phyloP scores from a whole-genome alignment of 495 filamentous ascomycete genomes.

The Lasiosphaeris hirsuta region DNA sequence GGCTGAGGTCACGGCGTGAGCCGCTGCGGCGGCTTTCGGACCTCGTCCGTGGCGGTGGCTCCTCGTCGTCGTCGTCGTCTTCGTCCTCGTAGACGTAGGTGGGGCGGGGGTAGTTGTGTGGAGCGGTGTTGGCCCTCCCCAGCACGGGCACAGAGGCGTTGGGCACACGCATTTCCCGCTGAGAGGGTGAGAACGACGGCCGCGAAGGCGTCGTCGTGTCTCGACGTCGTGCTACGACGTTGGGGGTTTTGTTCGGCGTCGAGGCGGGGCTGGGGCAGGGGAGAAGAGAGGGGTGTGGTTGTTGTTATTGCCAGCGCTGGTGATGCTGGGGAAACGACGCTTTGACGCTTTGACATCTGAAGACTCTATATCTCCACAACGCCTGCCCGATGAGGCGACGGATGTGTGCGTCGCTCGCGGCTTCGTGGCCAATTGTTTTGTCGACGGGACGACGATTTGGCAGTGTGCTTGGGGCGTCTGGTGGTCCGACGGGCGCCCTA shows the following conservation, averaged over 20 bases:
- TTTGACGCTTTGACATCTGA: conserved; percentile 16
- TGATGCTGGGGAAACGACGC: conserved; percentile 19
- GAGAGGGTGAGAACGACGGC: conserved; percentile 1
- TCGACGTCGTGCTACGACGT: conserved; percentile 9
- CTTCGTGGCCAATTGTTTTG: conserved; percentile 41
- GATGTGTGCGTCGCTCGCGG: conserved; percentile 33
- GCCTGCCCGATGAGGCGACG: conserved; percentile 37
- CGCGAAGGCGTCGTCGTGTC: conserved; percentile 9
- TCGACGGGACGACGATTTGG: conserved; percentile 31
- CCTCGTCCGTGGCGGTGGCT: conserved; percentile 16
- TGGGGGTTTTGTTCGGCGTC: conserved; percentile 13
- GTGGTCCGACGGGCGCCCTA: conserved; percentile 31
- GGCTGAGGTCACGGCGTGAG: conserved; percentile 35
- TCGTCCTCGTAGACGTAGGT: conserved; percentile 24
- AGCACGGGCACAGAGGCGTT: conserved; percentile 25
- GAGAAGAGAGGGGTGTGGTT: conserved; percentile 9
- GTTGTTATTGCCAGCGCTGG: conserved; percentile 20
- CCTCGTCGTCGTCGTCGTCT: conserved; percentile 25
- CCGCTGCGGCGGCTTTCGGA: conserved; percentile 32
- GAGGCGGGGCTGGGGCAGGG: conserved; percentile 11
- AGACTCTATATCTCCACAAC: conserved; percentile 36
- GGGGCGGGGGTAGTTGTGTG: conserved; percentile 25
- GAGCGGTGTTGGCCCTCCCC: conserved; percentile 15
- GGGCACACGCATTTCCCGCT: conserved; percentile 27
- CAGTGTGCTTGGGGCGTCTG: conserved; percentile 34